A percentile compares a stretch with the other conserved stretches of the same genome.
Evolutionary conservation across 2,329 filamentous ascomycete genomes (phyloP).

Genomic region (Thelonectria olida): DNA sequence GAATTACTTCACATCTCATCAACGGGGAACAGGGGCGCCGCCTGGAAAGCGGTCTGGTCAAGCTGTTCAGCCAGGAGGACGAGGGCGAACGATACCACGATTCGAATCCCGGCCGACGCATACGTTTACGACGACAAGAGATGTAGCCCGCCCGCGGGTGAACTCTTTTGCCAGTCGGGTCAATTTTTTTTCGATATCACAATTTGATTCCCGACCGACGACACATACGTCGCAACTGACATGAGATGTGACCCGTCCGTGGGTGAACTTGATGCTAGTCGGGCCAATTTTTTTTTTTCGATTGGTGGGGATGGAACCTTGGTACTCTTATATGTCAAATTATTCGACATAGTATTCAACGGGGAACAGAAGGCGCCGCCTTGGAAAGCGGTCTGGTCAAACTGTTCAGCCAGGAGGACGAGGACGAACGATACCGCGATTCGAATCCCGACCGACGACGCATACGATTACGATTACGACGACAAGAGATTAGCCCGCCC

Average conservation of each 20-base stretch:
- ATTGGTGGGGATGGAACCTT: background rate
- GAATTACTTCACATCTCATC: background rate
- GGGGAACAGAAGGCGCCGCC: conserved; percentile 38
- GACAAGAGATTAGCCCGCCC: conserved; percentile 38
- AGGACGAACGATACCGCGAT: conserved; percentile 16
- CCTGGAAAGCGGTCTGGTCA: conserved; percentile 42
- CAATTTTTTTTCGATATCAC: conserved; percentile 5
- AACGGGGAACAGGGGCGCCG: conserved; percentile 36
- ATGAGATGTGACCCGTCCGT: conserved; percentile 39
- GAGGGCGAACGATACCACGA: conserved; percentile 9
- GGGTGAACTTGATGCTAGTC: conserved; percentile 32
- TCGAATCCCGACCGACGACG: conserved; percentile 28
- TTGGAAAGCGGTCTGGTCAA: conserved; percentile 42
- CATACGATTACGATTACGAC: background rate
- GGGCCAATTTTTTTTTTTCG: background rate
- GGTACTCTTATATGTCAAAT: conserved; percentile 23
- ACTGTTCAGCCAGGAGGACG: conserved; percentile 31
- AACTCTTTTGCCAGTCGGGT: conserved; percentile 40
- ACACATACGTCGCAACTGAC: conserved; percentile 2
- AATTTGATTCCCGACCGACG: conserved; percentile 28
- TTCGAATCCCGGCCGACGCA: conserved; percentile 29
- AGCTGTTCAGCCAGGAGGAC: conserved; percentile 33
- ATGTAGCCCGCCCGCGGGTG: conserved; percentile 39
- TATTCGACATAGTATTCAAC: background rate
- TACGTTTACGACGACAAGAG: conserved; percentile 23